These are phyloP conservation scores for Penicillium soppii DNA, from an alignment of 495 filamentous ascomycete genomes.

Conservation along the genomic window DNA sequence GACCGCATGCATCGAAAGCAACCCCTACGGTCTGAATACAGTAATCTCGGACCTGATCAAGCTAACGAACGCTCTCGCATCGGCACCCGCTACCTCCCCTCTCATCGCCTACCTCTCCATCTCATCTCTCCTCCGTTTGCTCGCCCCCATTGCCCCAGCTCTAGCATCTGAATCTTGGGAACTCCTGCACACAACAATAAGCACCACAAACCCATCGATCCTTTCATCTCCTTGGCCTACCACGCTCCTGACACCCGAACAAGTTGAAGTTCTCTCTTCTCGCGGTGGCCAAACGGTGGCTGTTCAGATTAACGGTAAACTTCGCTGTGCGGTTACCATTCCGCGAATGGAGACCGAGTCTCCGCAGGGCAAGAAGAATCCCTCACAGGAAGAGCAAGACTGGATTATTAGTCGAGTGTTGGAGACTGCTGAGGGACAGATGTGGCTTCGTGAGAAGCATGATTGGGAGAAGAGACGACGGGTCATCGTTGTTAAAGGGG, in stretches of 20 bases:
- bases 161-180: conserved; percentile 81
- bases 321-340: conserved; percentile 64
- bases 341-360: conserved; percentile 25
- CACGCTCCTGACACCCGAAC: conserved; percentile 33
- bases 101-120: conserved; percentile 35
- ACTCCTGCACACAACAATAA: conserved; percentile 40
- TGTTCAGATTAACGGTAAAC: conserved; percentile 75
- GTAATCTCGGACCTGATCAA: conserved; percentile 77
- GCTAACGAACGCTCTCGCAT: conserved; percentile 65
- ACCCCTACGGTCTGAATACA: conserved; percentile 72
- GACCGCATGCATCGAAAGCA: conserved; percentile 64
- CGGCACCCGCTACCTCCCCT: conserved; percentile 32
- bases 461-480: conserved; percentile 46
- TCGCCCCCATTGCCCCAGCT: conserved; percentile 75
- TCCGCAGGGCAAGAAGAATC: conserved; percentile 10
- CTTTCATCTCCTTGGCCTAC: conserved; percentile 56
- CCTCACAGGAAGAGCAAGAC: conserved; percentile 38
- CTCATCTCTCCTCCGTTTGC: conserved; percentile 61
- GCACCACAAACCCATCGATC: conserved; percentile 33
- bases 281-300: conserved; percentile 52
- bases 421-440: conserved; percentile 44
- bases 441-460: conserved; percentile 47
- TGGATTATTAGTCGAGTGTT: conserved; percentile 58
- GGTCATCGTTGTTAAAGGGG: conserved; percentile 48
- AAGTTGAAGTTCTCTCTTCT: conserved; percentile 48